Evolutionary conservation across 1,284 basidiomycete species (phyloP).

Genomic region (Cutaneotrichosporon sp.): DNA sequence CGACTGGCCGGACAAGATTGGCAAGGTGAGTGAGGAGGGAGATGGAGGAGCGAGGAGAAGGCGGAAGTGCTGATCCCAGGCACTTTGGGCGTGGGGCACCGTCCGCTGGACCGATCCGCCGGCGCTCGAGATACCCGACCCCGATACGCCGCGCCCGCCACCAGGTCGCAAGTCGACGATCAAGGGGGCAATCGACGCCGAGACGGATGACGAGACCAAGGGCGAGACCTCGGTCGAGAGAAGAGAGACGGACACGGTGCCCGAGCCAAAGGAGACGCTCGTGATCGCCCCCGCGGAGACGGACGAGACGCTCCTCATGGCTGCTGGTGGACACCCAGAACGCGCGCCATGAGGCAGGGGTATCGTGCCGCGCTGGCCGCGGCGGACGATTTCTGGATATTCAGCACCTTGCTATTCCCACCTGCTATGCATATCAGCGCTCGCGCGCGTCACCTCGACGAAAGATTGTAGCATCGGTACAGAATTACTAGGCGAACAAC

Average conservation of each 20-base stretch:
- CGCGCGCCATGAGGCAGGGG: not conserved
- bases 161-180: not conserved
- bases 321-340: too few relatives aligned
- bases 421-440: not conserved
- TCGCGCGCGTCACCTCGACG: too few relatives aligned
- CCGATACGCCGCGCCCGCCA: not conserved
- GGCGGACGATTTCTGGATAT: too few relatives aligned
- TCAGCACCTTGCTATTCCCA: too few relatives aligned
- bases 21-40: slow-evolving; percentile 27
- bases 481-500: not conserved
- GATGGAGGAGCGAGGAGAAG: too few relatives aligned
- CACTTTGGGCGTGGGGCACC: slow-evolving; percentile 36
- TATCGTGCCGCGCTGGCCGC: not conserved
- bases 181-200: not conserved
- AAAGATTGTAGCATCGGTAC: slow-evolving; percentile 1
- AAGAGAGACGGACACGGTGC: too few relatives aligned
- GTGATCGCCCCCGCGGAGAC: too few relatives aligned
- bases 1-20: slow-evolving; percentile 46
- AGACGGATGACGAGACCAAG: not conserved
- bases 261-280: too few relatives aligned
- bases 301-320: too few relatives aligned
- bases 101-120: slow-evolving; percentile 39
- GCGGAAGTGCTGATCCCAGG: not conserved
- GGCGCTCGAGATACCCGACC: slow-evolving; percentile 10
- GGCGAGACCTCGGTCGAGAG: too few relatives aligned